Conservation (phyloP, 148 eudicot species). For the Silene conica region DNA sequence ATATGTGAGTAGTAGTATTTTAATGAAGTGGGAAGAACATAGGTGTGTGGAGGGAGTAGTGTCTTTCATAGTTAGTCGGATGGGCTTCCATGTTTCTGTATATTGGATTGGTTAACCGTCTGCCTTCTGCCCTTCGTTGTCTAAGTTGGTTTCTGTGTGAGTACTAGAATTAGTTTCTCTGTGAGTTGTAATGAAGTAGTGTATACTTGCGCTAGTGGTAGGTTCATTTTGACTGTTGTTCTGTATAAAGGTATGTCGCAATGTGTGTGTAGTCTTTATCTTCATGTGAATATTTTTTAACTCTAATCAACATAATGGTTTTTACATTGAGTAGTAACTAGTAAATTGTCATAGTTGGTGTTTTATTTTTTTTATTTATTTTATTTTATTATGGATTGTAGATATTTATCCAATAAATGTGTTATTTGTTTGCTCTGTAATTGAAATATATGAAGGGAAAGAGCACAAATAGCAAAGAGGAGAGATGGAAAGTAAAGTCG, state of each 20-base stretch:
- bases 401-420: not conserved
- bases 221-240: not conserved
- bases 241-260: not conserved
- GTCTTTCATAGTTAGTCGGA: too few species aligned
- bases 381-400: not conserved
- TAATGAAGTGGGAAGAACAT: too few species aligned
- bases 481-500: conserved; percentile 52
- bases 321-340: not conserved
- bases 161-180: too few species aligned
- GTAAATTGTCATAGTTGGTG: not conserved
- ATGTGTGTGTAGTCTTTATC: not conserved
- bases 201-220: not conserved
- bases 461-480: conserved; percentile 30
- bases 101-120: conserved; percentile 1
- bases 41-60: too few species aligned
- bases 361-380: not conserved
- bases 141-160: not conserved
- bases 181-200: not conserved
- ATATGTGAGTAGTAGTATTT: too few species aligned
- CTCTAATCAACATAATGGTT: not conserved
- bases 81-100: not conserved
- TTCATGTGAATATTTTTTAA: not conserved
- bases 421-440: not conserved
- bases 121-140: not conserved
- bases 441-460: conserved; percentile 33